These are phyloP conservation scores for Microdochium nivale DNA, from an alignment of 2,329 filamentous ascomycete species.

Conservation along the genomic window DNA sequence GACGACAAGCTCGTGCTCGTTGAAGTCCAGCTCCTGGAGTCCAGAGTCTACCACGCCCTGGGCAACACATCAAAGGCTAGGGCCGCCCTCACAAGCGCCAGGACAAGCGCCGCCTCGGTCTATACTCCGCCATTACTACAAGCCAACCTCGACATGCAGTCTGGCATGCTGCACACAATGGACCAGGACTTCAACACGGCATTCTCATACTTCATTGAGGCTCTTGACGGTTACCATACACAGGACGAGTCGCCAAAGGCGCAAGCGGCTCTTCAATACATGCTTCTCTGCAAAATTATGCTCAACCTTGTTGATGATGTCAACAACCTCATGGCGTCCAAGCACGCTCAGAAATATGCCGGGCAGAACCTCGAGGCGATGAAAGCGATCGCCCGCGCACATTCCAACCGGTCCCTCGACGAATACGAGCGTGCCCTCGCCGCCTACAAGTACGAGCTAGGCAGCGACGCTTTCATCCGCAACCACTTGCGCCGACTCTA, in stretches of 20 bases:
- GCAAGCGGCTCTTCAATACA: conserved; percentile 97
- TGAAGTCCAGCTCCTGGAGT: conserved; percentile 95
- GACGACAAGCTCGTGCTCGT: conserved; percentile 98
- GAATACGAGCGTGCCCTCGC: conserved; percentile 93
- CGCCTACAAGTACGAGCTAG: conserved; percentile 86
- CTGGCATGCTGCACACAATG: conserved; percentile 96
- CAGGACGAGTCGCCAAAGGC: conserved; percentile 84
- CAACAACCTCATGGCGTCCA: conserved; percentile 86
- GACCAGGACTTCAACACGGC: conserved; percentile 99
- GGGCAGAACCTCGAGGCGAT: conserved; percentile 95
- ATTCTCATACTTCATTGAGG: conserved; percentile 98
- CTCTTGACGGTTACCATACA: conserved; percentile 90
- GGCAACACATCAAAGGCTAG: conserved; percentile 95
- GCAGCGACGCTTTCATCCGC: conserved; percentile 90
- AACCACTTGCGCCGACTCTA: conserved; percentile 94
- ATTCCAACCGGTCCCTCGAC: conserved; percentile 90
- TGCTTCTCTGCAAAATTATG: conserved; percentile 99
- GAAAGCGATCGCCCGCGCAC: conserved; percentile 95
- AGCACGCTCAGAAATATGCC: conserved; percentile 94
- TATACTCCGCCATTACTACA: conserved; percentile 94
- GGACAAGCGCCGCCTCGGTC: conserved; percentile 91
- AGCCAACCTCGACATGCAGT: conserved; percentile 97
- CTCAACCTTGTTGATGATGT: conserved; percentile 95
- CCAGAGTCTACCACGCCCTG: conserved; percentile 91
- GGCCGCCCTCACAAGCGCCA: conserved; percentile 85